Evolutionary conservation across 1,284 basidiomycete genomes (phyloP).

Genomic region (Mycena citricolor): DNA sequence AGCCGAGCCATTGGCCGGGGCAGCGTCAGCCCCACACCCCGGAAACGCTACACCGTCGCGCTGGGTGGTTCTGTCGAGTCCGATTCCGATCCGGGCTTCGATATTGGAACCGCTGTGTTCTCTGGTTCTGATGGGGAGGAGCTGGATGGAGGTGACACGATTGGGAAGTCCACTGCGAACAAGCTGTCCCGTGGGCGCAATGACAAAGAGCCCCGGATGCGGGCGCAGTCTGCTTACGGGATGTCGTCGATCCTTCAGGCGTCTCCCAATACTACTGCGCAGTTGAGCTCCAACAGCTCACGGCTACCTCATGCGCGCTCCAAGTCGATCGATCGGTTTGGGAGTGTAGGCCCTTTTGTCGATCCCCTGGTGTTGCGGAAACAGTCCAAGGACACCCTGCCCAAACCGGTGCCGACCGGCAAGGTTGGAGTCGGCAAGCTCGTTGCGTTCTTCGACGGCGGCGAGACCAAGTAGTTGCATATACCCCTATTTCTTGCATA

Average conservation of each 20-base stretch:
- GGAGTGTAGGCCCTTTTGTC: conserved; percentile 51
- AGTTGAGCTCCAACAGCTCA: conserved; percentile 26
- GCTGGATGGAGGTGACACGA: conserved; percentile 55
- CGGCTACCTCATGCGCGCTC: conserved; percentile 51
- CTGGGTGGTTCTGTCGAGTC: conserved; percentile 62
- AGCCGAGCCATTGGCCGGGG: conserved; percentile 30
- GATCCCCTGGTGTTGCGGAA: conserved; percentile 69
- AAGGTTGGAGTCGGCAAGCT: conserved; percentile 74
- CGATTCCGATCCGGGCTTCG: conserved; percentile 27
- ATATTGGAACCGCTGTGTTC: conserved; percentile 43
- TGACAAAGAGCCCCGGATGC: conserved; percentile 34
- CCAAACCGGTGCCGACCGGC: conserved; percentile 45
- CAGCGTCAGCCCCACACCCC: conserved; percentile 65
- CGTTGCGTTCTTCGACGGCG: conserved; percentile 80
- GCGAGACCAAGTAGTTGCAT: conserved; percentile 26
- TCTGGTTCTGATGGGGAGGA: conserved; percentile 40
- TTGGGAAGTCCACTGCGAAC: conserved; percentile 52
- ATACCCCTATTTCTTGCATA: neutral
- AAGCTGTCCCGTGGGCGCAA: conserved; percentile 25
- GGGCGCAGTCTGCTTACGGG: conserved; percentile 55
- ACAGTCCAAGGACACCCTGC: conserved; percentile 52
- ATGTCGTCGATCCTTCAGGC: conserved; percentile 36
- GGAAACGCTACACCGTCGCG: conserved; percentile 81
- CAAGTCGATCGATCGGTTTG: conserved; percentile 51
- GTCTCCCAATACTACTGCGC: conserved; percentile 18